phyloP scores from a whole-genome alignment of 495 filamentous ascomycete genomes.

The Penicillium manginii region DNA sequence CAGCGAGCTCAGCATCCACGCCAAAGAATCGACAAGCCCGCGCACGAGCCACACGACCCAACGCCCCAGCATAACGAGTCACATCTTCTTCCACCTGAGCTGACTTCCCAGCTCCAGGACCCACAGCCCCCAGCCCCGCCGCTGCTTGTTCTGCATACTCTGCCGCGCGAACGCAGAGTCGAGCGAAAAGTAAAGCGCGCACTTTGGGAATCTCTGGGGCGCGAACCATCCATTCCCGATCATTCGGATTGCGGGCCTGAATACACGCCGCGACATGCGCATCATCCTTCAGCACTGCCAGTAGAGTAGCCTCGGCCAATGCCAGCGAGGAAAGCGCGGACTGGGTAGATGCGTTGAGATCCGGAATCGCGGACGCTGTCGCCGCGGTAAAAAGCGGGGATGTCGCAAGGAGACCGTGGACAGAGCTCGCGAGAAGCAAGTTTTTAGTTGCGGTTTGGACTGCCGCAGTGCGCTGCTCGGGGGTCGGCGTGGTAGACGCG shows the following conservation, averaged over 20 bases:
- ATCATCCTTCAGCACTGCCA: conserved; percentile 91
- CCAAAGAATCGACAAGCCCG: conserved; percentile 89
- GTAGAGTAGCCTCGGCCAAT: conserved; percentile 83
- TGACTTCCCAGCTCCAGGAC: conserved; percentile 28
- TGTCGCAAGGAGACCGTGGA: conserved; percentile 68
- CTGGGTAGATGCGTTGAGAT: conserved; percentile 68
- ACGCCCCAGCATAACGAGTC: conserved; percentile 70
- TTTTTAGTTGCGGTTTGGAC: conserved; percentile 76
- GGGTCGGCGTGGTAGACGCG: conserved; percentile 60
- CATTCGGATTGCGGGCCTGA: conserved; percentile 74
- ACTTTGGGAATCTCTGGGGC: conserved; percentile 85
- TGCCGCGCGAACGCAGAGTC: conserved; percentile 75
- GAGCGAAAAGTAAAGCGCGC: conserved; percentile 80
- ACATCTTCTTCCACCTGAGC: conserved; percentile 59
- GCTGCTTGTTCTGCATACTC: conserved; percentile 58
- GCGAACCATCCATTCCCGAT: conserved; percentile 92
- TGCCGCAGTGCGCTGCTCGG: conserved; percentile 67
- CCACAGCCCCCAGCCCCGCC: conserved; percentile 48
- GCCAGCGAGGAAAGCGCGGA: conserved; percentile 73
- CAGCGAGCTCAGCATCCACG: conserved; percentile 82
- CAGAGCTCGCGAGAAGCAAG: conserved; percentile 77
- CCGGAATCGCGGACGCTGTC: conserved; percentile 37
- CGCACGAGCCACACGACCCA: conserved; percentile 72
- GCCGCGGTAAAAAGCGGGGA: conserved; percentile 31
- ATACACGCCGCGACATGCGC: conserved; percentile 81